Evolutionary conservation across 345 rosid genomes (phyloP).

Genomic region (Acer negundo): DNA sequence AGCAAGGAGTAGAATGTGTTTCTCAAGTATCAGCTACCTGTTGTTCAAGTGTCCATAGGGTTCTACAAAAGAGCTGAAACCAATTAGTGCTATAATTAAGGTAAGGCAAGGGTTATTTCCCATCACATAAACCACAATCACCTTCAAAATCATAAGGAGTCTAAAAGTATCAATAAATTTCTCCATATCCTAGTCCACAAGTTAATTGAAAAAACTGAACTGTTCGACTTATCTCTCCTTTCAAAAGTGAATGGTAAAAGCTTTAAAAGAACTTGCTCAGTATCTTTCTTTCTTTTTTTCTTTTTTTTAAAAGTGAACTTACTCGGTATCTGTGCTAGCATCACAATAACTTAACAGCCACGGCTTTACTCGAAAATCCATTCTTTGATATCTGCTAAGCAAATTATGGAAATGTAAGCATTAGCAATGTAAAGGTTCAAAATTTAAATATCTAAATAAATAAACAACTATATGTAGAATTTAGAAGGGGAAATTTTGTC

Average conservation of each 20-base stretch:
- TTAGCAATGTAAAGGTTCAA: slow-evolving; percentile 4
- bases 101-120: background rate
- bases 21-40: background rate
- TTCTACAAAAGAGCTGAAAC: background rate
- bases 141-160: background rate
- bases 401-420: slow-evolving; percentile 20
- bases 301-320: slow-evolving; percentile 19
- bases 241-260: background rate
- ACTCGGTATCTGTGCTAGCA: slow-evolving; percentile 51
- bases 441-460: background rate
- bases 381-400: slow-evolving; percentile 75
- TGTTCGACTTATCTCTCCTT: too few relatives aligned
- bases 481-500: slow-evolving; percentile 3
- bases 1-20: slow-evolving; percentile 3
- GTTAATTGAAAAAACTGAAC: too few relatives aligned
- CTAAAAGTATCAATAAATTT: background rate
- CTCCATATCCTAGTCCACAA: too few relatives aligned
- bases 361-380: slow-evolving; percentile 88
- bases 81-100: background rate
- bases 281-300: slow-evolving; percentile 6
- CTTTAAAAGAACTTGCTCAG: slow-evolving; percentile 44
- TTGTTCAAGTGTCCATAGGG: background rate
- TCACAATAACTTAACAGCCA: slow-evolving; percentile 61
- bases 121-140: background rate
- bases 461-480: background rate